Evolutionary conservation across 176 grass and related monocot genomes (phyloP), one percentile per base, ranked within the genome.

Genomic region (Musa troglodytarum): DNA sequence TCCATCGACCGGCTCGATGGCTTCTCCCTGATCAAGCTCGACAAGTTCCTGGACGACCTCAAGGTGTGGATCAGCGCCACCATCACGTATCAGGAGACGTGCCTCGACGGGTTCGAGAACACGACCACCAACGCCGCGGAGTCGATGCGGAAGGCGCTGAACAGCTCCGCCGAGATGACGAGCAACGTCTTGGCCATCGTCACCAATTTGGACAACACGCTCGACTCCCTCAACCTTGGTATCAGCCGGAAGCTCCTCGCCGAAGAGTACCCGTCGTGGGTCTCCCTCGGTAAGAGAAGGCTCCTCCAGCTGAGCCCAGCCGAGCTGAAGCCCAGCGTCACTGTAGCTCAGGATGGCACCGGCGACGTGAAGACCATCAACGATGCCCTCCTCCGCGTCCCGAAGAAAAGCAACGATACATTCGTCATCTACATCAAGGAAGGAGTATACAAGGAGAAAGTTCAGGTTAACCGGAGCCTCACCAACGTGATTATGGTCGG

Each of bases 341-440:
- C 79, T 23, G 93, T 96, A 25, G 89, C 89, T 0, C 56, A 66
- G 25, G 93, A 96, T 69, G 89, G 89, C 22, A 81, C 83, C 82
- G 89, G 93, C 12, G 84, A 96, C 79, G 89, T 65, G 83, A 77
- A 28, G 61, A 96, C 81, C 53, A 88, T 96, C 63, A 81, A 68
- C 49, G 89, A 88, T 62, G 89, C 89, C 17, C 70, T 92, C 2
- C 63, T 75, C 53, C 79, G 62, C 65, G 89, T 80, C 52, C 87
- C 85, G 11, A 20, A 58, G 43, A 77, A 86, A 23, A 82, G 76
- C 54, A 13, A n/a, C 6, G 1, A 11, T 0, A 22, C 77, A 65
- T 90, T 83, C 77, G 81, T 97, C 7, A 85, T 97, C 83, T 90
- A 88, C 81, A 50, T 97, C 9, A 92, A 92, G 77, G 83, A 71